A percentile compares a stretch with the other conserved stretches of the same genome.
phyloP scores from a whole-genome alignment of 768 basidiomycete genomes.

The Boletus subparvulus region DNA sequence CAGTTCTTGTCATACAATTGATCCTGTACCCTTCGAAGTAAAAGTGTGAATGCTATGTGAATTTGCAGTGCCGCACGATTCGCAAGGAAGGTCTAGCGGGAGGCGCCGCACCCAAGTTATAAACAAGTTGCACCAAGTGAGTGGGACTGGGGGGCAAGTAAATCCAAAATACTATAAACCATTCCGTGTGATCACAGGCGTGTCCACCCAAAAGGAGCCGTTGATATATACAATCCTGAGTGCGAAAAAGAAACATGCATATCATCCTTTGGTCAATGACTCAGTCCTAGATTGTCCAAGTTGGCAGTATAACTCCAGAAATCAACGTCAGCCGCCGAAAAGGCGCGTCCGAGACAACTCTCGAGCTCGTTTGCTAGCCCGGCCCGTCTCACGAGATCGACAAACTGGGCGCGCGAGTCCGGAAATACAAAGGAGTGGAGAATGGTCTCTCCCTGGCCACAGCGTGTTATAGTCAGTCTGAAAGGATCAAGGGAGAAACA shows the following conservation, averaged over 20 bases:
- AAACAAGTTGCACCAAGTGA: no score
- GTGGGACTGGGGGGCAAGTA: background rate
- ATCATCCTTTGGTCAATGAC: background rate
- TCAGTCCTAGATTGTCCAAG: conserved; percentile 10
- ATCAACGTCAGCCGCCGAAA: conserved; percentile 46
- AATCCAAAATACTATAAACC: background rate
- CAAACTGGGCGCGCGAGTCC: conserved; percentile 67
- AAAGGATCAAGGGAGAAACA: conserved; percentile 10
- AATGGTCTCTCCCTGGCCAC: conserved; percentile 51
- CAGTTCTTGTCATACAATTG: no score
- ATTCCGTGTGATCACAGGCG: no score
- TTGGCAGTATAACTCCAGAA: conserved; percentile 65
- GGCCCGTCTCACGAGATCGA: conserved; percentile 51
- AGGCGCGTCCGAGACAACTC: conserved; percentile 22
- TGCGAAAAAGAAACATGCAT: background rate
- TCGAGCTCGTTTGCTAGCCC: conserved; percentile 40
- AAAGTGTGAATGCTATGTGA: no score
- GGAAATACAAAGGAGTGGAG: conserved; percentile 67
- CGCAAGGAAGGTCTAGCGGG: no score
- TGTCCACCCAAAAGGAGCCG: no score
- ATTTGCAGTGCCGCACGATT: no score
- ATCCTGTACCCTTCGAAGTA: no score
- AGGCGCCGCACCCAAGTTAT: no score
- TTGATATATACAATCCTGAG: background rate
- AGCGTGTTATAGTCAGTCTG: conserved; percentile 10